Evolutionary conservation across 108 stramenopile genomes (phyloP).

Genomic region (Pseudonitzschia multistriata): DNA sequence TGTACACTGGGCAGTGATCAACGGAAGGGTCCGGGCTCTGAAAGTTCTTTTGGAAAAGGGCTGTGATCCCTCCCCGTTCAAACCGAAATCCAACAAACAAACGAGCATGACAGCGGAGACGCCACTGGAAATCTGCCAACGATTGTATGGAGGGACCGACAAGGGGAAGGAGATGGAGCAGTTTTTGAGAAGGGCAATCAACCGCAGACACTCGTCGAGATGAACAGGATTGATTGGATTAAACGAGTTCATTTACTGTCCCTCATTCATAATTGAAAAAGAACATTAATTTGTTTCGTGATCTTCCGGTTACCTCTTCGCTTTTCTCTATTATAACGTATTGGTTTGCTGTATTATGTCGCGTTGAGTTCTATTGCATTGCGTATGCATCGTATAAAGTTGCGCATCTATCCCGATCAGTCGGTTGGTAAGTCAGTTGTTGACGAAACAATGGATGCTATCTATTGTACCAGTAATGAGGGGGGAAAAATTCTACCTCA

Average conservation of each 20-base stretch:
- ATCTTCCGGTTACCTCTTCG: no score
- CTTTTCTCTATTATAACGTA: not conserved
- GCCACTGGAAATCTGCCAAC: conserved; percentile 68
- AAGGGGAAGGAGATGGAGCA: conserved; percentile 5
- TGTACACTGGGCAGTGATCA: conserved; percentile 86
- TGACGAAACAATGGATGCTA: not conserved
- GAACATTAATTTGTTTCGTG: no score
- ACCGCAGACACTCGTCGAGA: no score
- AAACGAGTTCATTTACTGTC: no score
- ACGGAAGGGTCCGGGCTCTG: conserved; percentile 62
- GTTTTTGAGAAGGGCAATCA: conserved; percentile 3
- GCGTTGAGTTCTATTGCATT: not conserved
- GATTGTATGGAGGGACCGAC: conserved; percentile 46
- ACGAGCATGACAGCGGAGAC: conserved; percentile 63
- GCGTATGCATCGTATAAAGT: no score
- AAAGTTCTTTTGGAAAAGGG: conserved; percentile 55
- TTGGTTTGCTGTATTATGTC: not conserved
- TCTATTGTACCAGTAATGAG: not conserved
- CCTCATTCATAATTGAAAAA: no score
- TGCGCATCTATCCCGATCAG: no score
- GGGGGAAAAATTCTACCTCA: not conserved
- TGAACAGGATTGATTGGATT: no score
- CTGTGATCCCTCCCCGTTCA: conserved; percentile 57
- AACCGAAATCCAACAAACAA: conserved; percentile 41
- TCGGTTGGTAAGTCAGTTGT: no score